Evolutionary conservation across 805 yeast species (phyloP).

Genomic region (Ogataea pini): DNA sequence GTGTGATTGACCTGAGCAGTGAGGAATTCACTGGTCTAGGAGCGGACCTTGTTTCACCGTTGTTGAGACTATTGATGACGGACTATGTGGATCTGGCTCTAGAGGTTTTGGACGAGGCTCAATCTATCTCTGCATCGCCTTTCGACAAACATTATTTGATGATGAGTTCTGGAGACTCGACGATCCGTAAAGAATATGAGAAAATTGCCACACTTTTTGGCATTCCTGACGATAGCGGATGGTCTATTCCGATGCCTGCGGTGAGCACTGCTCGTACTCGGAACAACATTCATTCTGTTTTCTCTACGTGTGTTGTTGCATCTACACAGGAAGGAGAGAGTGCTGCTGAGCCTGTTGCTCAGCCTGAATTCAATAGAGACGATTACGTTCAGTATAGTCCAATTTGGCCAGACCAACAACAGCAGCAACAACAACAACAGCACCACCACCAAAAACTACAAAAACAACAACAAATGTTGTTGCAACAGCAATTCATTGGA

Average conservation of each 20-base stretch:
- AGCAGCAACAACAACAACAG: constrained; percentile 28
- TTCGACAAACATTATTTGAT: constrained; percentile 89
- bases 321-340: constrained; percentile 42
- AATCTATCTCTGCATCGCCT: constrained; percentile 82
- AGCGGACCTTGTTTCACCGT: constrained; percentile 91
- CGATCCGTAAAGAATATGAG: constrained; percentile 78
- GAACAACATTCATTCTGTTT: constrained; percentile 93
- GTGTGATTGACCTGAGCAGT: constrained; percentile 71
- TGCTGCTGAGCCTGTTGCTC: constrained; percentile 30
- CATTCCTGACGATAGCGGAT: constrained; percentile 91
- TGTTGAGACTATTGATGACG: constrained; percentile 74
- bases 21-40: constrained; percentile 88
- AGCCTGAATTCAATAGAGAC: constrained; percentile 54
- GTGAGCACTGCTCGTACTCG: constrained; percentile 85
- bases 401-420: constrained; percentile 27
- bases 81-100: constrained; percentile 88
- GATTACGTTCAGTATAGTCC: constrained; percentile 46
- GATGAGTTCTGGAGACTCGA: constrained; percentile 84
- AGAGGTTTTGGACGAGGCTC: constrained; percentile 85
- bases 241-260: constrained; percentile 97
- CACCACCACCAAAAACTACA: constrained; percentile 30
- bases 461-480: not conserved
- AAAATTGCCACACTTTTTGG: constrained; percentile 90
- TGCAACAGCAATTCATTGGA: not conserved
- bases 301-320: constrained; percentile 70